Base-by-base conservation (phyloP, 768 basidiomycete genomes). In the Pulveroboletus sp. region DNA sequence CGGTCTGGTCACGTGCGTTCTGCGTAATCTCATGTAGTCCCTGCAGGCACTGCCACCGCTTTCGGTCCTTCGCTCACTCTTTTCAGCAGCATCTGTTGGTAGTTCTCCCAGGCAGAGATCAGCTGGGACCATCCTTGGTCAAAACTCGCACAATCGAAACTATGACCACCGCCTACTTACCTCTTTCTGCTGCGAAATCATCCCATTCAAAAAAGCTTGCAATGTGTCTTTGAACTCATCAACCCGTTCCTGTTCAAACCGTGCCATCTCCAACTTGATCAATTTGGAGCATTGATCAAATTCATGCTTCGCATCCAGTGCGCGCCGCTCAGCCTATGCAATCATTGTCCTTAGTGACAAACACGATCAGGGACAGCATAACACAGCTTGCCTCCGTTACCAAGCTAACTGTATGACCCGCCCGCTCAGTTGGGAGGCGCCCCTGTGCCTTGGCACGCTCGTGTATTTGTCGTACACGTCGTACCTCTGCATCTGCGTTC, bases 211-310 rank as follows among this genome's bases (percentile, higher is more conserved):
- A 67, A 92, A 93, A 4, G 77, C 76, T 66, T 91, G 87, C 56
- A 99, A 66, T 3, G 86, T 77, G 39, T 79, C 75, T 69, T 93
- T 94, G 69, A 98, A 96, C 65, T 98, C 95, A 42, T 91, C 88
- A 24, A 98, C 79, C 38, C 94, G 81, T 69, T 96, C 95, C 63
- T 83, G 81, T 70, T 99, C 95, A 62, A 98, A 97, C 38, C 95
- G 76, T 5, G 82, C 82, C 55, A 93, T 81, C 70, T 99, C 96
- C 5, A 80, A 71, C 69, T 98, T 98, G 58, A 93, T 84, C 17
- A 96, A 72, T 56, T 86, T 86, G 17, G 92, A 90, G 11, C 86
- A 85, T 18, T 87, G 80, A 39, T 97, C 94, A 63, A 88, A 99
- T 56, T 96, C 95, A 44, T 82, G 81, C 62, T 87, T 90, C 0